These are phyloP conservation scores for Fusarium cyanostomum DNA, from an alignment of 2,329 filamentous ascomycete species.

Conservation along the genomic window DNA sequence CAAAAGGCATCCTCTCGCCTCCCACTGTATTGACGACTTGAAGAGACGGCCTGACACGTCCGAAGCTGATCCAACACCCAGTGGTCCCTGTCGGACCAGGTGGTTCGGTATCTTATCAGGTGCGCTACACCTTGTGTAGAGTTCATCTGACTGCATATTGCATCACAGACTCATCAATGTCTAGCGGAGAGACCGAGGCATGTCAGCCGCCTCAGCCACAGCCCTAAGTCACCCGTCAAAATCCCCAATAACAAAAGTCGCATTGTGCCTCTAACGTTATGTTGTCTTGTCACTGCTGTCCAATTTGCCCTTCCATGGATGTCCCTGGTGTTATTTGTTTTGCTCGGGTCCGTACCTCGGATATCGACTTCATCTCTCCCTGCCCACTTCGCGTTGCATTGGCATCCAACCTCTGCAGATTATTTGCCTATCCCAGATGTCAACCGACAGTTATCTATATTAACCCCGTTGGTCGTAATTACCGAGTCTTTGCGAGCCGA, in stretches of 20 bases:
- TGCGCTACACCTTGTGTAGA: not conserved
- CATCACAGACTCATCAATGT: slow-evolving; percentile 1
- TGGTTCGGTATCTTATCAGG: too few species aligned
- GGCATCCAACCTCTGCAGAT: slow-evolving; percentile 6
- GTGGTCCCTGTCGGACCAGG: too few species aligned
- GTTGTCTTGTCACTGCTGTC: too few species aligned
- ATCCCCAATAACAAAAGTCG: not conserved
- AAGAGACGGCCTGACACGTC: too few species aligned
- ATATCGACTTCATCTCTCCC: slow-evolving; percentile 25
- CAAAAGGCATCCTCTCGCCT: too few species aligned
- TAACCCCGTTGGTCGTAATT: not conserved
- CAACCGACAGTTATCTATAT: slow-evolving; percentile 1
- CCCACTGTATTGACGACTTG: too few species aligned
- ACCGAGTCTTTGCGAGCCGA: not conserved
- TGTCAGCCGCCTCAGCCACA: slow-evolving; percentile 36
- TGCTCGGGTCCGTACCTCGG: slow-evolving; percentile 7
- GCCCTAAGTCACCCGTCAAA: slow-evolving; percentile 24
- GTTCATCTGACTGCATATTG: slow-evolving; percentile 37
- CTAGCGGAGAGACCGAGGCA: slow-evolving; percentile 31
- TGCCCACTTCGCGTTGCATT: slow-evolving; percentile 12
- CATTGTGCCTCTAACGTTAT: too few species aligned
- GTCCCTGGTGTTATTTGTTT: slow-evolving; percentile 2
- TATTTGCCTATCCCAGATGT: not conserved
- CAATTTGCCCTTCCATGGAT: not conserved
- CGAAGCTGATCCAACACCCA: too few species aligned